These are phyloP conservation scores for Sporisorium scitamineum DNA, from an alignment of 1,284 basidiomycete species.

Conservation along the genomic window DNA sequence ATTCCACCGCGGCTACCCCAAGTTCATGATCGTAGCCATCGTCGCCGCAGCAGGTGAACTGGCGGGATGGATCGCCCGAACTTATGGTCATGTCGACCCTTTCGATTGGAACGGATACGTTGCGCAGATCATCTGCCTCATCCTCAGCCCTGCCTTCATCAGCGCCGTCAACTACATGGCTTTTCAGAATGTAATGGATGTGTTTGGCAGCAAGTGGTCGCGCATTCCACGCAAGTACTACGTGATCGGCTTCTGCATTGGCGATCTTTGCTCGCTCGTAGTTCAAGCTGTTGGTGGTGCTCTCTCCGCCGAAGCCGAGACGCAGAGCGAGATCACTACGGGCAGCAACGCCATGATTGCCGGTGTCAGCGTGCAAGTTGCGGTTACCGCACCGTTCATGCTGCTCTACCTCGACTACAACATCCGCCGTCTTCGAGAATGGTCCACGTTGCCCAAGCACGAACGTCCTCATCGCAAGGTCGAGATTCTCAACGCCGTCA, in stretches of 20 bases:
- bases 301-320: conserved; percentile 30
- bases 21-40: conserved; percentile 40
- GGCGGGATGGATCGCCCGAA: conserved; percentile 40
- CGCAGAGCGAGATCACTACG: conserved; percentile 7
- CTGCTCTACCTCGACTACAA: conserved; percentile 48
- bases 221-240: conserved; percentile 47
- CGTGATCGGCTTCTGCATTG: conserved; percentile 39
- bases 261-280: conserved; percentile 45
- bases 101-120: conserved; percentile 46
- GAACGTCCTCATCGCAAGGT: conserved; percentile 24
- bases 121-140: conserved; percentile 51
- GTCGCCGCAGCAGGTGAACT: conserved; percentile 38
- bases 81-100: conserved; percentile 30
- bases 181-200: conserved; percentile 45
- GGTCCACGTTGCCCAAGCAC: conserved; percentile 18
- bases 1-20: conserved; percentile 30
- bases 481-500: conserved; percentile 30
- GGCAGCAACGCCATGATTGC: conserved; percentile 46
- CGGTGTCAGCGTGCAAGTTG: conserved; percentile 46
- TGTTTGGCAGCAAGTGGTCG: conserved; percentile 45
- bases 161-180: conserved; percentile 52
- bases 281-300: conserved; percentile 49
- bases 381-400: conserved; percentile 45
- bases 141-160: conserved; percentile 51
- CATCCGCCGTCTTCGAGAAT: conserved; percentile 36